Evolutionary conservation across 2,329 filamentous ascomycete genomes (phyloP), one percentile per base, ranked within the genome.

Genomic region (Cercospora janseana): DNA sequence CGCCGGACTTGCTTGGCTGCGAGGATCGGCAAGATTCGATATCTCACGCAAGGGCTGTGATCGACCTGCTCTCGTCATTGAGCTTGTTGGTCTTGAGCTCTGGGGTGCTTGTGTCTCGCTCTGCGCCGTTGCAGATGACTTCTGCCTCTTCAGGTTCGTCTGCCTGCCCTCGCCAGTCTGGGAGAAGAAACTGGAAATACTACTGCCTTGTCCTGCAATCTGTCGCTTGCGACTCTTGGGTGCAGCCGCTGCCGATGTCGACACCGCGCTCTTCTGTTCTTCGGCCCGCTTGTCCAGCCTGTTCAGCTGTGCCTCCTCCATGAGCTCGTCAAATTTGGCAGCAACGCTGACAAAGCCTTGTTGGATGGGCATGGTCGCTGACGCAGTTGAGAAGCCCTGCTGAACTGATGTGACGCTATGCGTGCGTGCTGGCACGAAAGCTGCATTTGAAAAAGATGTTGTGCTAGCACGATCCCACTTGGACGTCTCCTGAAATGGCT

Each of bases 181-280:
- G 12, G 65, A 65, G 57, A 81, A 81, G 65, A 80, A 81, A 50
- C 64, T 74, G 3, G 74, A 72, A 37, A 82, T 77, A 41, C n/a
- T n/a, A n/a, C 66, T 75, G 20, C 74, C 75, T 61, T 81, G 78
- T 1, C 72, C 74, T 53, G 72, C 68, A 16, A 63, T 67, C 60
- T 68, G 70, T 45, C 69, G 69, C 63, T 70, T 66, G 57, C 58
- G 66, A 48, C 53, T 62, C 52, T 63, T 71, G 49, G 49, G 66
- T 54, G 31, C 57, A 58, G 37, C 60, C 24, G 48, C 49, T 13
- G 40, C 29, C 21, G 31, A 16, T n/a, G 37, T 9, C 9, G 37
- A 37, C 4, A 12, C 18, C 8, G 40, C 37, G 13, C 13, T 21
- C 15, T 51, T 46, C 59, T 63, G 49, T 37, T 60, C 53, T 45